Conservation (phyloP, 495 filamentous ascomycete genomes). For the Penicillium egyptiacum region DNA sequence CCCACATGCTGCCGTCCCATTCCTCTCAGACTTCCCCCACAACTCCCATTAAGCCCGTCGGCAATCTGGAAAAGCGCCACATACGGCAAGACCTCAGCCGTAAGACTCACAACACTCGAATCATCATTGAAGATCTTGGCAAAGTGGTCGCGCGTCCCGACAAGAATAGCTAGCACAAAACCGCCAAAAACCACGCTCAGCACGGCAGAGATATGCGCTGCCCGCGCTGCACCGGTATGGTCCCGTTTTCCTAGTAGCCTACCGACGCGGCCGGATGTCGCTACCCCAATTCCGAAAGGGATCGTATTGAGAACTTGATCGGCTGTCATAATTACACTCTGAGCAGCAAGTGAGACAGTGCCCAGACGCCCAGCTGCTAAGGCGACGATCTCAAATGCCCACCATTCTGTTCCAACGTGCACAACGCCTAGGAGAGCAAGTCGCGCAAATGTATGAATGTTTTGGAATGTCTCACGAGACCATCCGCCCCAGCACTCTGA, state of each 20-base stretch:
- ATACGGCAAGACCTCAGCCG: conserved; percentile 79
- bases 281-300: conserved; percentile 87
- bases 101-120: conserved; percentile 67
- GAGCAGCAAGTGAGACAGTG: conserved; percentile 79
- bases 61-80: conserved; percentile 95
- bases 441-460: conserved; percentile 70
- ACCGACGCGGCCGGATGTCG: conserved; percentile 75
- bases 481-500: conserved; percentile 85
- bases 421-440: conserved; percentile 76
- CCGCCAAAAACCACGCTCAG: conserved; percentile 69
- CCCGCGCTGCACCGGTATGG: conserved; percentile 64
- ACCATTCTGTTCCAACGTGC: conserved; percentile 95
- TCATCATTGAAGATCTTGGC: conserved; percentile 86
- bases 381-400: conserved; percentile 96
- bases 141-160: conserved; percentile 73
- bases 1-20: conserved; percentile 91
- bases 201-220: conserved; percentile 76
- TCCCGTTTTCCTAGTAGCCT: conserved; percentile 76
- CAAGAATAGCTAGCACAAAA: conserved; percentile 67
- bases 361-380: conserved; percentile 82
- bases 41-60: conserved; percentile 83
- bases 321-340: conserved; percentile 92
- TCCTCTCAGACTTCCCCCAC: conserved; percentile 77
- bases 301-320: conserved; percentile 93
- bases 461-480: conserved; percentile 60